phyloP scores from a whole-genome alignment of 2,329 filamentous ascomycete species.

The Cordyceps pruinosa region DNA sequence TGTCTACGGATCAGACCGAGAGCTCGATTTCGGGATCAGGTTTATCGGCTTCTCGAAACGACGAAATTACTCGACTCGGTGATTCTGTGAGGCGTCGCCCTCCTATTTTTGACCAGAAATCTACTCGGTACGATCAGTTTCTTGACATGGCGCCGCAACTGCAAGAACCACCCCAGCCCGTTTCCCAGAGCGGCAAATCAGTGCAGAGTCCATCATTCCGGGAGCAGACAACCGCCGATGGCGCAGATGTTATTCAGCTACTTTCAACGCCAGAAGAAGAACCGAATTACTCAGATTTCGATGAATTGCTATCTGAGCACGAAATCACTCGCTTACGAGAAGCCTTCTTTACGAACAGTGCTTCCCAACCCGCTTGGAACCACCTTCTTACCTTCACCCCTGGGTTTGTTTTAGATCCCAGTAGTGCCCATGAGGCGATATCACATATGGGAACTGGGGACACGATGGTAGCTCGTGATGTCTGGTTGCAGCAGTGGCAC shows the following conservation, averaged over 20 bases:
- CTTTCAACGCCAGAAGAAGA: slow-evolving; percentile 11
- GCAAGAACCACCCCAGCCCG: not conserved
- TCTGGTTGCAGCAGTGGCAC: slow-evolving; percentile 50
- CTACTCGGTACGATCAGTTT: slow-evolving; percentile 1
- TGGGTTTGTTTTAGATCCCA: slow-evolving; percentile 28
- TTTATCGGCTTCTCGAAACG: not conserved
- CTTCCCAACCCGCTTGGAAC: slow-evolving; percentile 30
- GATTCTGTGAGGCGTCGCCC: not conserved
- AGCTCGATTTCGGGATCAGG: not conserved
- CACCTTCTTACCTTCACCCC: slow-evolving; percentile 46
- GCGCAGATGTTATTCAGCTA: slow-evolving; percentile 14
- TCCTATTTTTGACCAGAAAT: not conserved
- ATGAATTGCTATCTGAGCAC: slow-evolving; percentile 7
- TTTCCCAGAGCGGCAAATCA: not conserved
- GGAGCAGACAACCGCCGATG: slow-evolving; percentile 14
- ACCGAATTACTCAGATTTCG: not conserved
- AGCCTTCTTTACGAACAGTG: not conserved
- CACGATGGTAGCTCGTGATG: slow-evolving; percentile 30
- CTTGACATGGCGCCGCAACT: not conserved
- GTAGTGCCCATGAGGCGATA: slow-evolving; percentile 15
- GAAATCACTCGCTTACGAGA: slow-evolving; percentile 5
- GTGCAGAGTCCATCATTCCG: not conserved
- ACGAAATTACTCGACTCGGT: not conserved
- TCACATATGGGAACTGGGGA: slow-evolving; percentile 34
- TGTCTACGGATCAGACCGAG: not conserved